phyloP scores from a whole-genome alignment of 208 protist species.

The Vickermania spadyakhi region DNA sequence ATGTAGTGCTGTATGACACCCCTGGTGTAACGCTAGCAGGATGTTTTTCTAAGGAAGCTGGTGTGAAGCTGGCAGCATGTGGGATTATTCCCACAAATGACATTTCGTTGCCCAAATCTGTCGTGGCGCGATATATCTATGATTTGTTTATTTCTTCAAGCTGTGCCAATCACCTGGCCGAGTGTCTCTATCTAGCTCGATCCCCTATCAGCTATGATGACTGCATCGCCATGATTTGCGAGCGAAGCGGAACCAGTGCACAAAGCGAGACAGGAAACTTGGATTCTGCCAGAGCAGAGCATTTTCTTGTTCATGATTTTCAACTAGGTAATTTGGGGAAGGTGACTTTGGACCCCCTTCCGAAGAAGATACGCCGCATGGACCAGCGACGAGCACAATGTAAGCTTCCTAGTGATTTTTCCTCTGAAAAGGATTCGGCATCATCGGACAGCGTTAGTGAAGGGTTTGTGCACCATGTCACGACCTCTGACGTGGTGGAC shows the following conservation, averaged over 20 bases:
- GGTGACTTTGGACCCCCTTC: slow-evolving; percentile 78
- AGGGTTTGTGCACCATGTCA: slow-evolving; percentile 46
- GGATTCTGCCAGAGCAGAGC: slow-evolving; percentile 52
- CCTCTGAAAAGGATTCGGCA: neutral
- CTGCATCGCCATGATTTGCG: slow-evolving; percentile 83
- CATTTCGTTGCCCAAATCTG: slow-evolving; percentile 46
- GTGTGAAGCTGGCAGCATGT: slow-evolving; percentile 79
- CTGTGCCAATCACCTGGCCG: slow-evolving; percentile 63
- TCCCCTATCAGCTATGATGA: slow-evolving; percentile 86
- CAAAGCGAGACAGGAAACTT: slow-evolving; percentile 78
- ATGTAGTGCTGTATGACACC: slow-evolving; percentile 81
- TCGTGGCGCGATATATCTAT: slow-evolving; percentile 80
- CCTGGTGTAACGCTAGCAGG: slow-evolving; percentile 84
- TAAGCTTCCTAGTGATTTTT: neutral
- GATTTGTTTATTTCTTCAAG: slow-evolving; percentile 62
- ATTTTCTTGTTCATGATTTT: slow-evolving; percentile 84
- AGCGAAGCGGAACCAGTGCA: slow-evolving; percentile 73
- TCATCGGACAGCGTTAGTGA: neutral
- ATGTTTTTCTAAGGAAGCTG: slow-evolving; percentile 75
- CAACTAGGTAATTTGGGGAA: slow-evolving; percentile 67
- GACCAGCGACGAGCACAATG: neutral
- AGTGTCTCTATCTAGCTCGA: slow-evolving; percentile 75
- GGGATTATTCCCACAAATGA: slow-evolving; percentile 81
- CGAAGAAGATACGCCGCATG: slow-evolving; percentile 28
- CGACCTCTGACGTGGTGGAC: slow-evolving; percentile 58